phyloP scores from a whole-genome alignment of 73 alveolate genomes.

The Paramecium octaurelia region DNA sequence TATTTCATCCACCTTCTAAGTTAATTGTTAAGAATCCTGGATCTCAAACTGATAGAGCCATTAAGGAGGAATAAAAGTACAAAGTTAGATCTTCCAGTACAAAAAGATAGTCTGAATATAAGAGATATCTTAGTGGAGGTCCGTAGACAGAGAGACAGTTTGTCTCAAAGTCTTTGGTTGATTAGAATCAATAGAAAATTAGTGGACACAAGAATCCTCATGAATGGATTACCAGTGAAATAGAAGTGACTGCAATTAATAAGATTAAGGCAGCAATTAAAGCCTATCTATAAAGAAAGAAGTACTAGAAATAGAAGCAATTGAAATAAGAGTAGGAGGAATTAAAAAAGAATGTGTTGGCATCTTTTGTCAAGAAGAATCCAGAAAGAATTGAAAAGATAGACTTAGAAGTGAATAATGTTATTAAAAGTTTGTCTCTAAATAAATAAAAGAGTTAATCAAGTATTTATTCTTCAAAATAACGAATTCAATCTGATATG shows the following conservation, averaged over 20 bases:
- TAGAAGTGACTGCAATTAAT: constrained; percentile 22
- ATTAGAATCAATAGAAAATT: background rate
- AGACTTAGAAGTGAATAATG: background rate
- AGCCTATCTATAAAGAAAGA: constrained; percentile 41
- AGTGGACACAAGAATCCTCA: constrained; percentile 3
- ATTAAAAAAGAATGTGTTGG: background rate
- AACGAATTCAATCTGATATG: background rate
- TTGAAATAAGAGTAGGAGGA: background rate
- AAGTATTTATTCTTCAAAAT: background rate
- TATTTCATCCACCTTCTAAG: constrained; percentile 46
- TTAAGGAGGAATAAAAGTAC: background rate
- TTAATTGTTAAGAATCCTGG: background rate
- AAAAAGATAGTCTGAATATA: background rate
- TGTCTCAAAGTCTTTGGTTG: background rate
- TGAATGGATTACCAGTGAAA: constrained; percentile 25
- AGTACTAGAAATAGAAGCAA: background rate
- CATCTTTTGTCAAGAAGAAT: background rate
- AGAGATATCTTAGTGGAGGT: background rate
- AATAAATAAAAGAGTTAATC: background rate
- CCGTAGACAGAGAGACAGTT: background rate
- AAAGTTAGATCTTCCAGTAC: background rate
- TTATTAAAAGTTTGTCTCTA: background rate
- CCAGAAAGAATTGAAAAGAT: background rate
- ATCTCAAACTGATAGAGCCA: background rate
- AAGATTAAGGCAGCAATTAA: constrained; percentile 31